phyloP scores from a whole-genome alignment of 2,329 filamentous ascomycete genomes.

The Diplocarpon rosae region DNA sequence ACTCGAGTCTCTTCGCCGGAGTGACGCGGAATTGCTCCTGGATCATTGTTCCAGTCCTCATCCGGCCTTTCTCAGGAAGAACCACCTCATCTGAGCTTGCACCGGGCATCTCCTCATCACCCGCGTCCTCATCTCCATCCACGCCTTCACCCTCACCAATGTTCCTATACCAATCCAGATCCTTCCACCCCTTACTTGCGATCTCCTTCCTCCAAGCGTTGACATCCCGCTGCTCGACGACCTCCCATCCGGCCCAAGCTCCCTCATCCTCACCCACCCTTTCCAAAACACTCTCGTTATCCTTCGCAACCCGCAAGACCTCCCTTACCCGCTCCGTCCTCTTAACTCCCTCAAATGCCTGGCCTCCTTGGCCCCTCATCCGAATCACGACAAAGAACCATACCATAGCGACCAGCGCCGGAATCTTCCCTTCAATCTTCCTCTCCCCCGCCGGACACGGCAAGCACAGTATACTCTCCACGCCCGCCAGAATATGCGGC shows the following conservation, averaged over 20 bases:
- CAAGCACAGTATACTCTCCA: slow-evolving; percentile 40
- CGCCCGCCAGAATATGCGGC: slow-evolving; percentile 64
- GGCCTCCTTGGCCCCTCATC: slow-evolving; percentile 28
- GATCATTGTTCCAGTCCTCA: slow-evolving; percentile 48
- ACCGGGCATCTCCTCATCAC: slow-evolving; percentile 27
- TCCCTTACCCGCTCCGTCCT: slow-evolving; percentile 37
- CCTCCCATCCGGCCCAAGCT: slow-evolving; percentile 42
- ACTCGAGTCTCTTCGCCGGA: slow-evolving; percentile 49
- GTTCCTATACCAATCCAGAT: slow-evolving; percentile 48
- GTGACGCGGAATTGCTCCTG: slow-evolving; percentile 64
- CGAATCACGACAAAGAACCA: slow-evolving; percentile 48
- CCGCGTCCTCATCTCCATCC: slow-evolving; percentile 27
- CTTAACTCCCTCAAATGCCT: slow-evolving; percentile 35
- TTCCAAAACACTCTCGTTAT: slow-evolving; percentile 31
- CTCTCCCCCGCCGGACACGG: slow-evolving; percentile 12
- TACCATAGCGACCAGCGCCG: slow-evolving; percentile 47
- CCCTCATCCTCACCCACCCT: slow-evolving; percentile 35
- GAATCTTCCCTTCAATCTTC: slow-evolving; percentile 31
- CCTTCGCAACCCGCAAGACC: slow-evolving; percentile 30
- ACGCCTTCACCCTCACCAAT: slow-evolving; percentile 31
- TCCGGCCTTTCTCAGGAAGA: slow-evolving; percentile 12
- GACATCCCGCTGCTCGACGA: slow-evolving; percentile 40
- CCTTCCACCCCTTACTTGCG: slow-evolving; percentile 36
- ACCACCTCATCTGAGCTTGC: slow-evolving; percentile 1
- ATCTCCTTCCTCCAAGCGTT: slow-evolving; percentile 51